Base-by-base conservation (phyloP, 257 asterid genomes). In the Fraxinus excelsior region DNA sequence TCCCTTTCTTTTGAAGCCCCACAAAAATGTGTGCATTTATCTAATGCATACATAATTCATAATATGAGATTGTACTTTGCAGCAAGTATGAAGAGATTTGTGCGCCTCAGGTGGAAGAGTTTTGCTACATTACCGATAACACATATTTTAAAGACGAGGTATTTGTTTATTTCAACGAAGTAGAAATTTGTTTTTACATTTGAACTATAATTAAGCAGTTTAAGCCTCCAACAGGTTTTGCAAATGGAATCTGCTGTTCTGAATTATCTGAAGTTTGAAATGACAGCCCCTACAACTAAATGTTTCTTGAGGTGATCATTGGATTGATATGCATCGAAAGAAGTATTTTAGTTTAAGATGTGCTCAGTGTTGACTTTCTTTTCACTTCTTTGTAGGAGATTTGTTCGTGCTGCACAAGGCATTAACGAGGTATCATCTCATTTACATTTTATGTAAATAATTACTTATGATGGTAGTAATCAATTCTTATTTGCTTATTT, bases 81-180 rank as follows among this genome's bases (percentile, higher is more conserved):
- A 91, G 99, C 19, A 95, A 93, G 83, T 93, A 93, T 78, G 99
- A 96, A 82, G 99, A 91, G 89, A 95, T 91, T 56, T 90, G 97
- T 72, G 97, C 96, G 7, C 99, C 97, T 80, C 98, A 87, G 72
- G 97, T 91, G 5, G 96, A 95, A 84, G 98, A 95, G 51, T 95
- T 95, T 80, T 95, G 97, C 82, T 90, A 91, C 87, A 93, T 96
- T n/a, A 91, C 97, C 35, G 97, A 93, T 74, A 91, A 93, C 84
- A 93, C 97, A 62, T 96, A 93, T 84, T 89, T 93, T 37, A 91
- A 90, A 86, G 96, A 93, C 10, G 99, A 93, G 91, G 96, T 92
- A 29, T 26, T 70, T 26, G 35, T 76, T 16, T 56, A 29, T 68
- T 62, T 62, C 21, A 19, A 25, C 11, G 68, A 62, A 9, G 34